Evolutionary conservation across 768 basidiomycete genomes (phyloP).

Genomic region (Leucosporidium scottii): DNA sequence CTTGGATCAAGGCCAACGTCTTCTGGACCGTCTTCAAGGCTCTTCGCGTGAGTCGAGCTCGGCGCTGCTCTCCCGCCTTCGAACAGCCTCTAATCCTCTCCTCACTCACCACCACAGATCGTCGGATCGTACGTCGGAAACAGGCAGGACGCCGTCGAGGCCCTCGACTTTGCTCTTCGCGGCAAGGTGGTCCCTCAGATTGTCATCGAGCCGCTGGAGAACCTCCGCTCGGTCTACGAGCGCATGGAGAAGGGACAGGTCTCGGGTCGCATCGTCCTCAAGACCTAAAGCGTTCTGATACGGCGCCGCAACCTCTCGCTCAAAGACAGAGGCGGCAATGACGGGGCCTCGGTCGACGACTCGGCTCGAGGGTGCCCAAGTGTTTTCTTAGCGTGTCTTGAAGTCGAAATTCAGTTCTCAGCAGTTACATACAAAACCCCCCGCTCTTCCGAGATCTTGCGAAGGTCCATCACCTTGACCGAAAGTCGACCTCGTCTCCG

Average conservation of each 20-base stretch:
- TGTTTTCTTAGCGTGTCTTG: too few species aligned
- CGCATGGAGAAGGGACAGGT: slow-evolving; percentile 37
- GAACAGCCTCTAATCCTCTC: too few species aligned
- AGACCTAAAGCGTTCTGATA: not conserved
- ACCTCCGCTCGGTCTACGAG: slow-evolving; percentile 51
- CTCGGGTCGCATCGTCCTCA: slow-evolving; percentile 38
- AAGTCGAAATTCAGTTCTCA: too few species aligned
- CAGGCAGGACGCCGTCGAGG: slow-evolving; percentile 38
- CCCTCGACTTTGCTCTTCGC: slow-evolving; percentile 63
- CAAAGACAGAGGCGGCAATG: too few species aligned
- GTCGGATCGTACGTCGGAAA: slow-evolving; percentile 53
- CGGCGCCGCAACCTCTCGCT: too few species aligned
- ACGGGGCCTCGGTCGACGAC: too few species aligned
- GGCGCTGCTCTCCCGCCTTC: not conserved
- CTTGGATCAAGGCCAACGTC: slow-evolving; percentile 55
- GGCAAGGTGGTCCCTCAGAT: slow-evolving; percentile 72
- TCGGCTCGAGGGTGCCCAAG: too few species aligned
- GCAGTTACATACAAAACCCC: too few species aligned
- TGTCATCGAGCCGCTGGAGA: slow-evolving; percentile 66
- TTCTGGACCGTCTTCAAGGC: slow-evolving; percentile 55
- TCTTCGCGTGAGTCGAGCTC: slow-evolving; percentile 31
- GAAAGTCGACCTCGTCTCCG: too few species aligned
- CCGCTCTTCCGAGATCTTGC: too few species aligned
- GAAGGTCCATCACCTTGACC: too few species aligned
- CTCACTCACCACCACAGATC: too few species aligned